A percentile compares a stretch with the other conserved stretches of the same genome.
phyloP scores from a whole-genome alignment of 2,329 filamentous ascomycete species.

The Beauveria rudraprayagi region DNA sequence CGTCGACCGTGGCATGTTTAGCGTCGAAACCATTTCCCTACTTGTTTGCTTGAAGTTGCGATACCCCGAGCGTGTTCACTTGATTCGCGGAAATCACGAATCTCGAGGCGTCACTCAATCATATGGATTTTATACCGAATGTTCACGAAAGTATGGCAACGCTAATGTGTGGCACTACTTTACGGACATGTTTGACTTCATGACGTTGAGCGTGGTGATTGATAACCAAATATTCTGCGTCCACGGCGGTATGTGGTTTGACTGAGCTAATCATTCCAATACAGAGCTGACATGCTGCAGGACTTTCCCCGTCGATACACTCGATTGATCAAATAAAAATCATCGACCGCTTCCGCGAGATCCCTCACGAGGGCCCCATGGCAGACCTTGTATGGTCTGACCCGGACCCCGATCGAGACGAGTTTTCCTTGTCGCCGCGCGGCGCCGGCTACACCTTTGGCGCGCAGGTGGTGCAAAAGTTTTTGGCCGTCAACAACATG shows the following conservation, averaged over 20 bases:
- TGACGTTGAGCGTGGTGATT: constrained; percentile 92
- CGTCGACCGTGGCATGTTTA: constrained; percentile 98
- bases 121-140: constrained; percentile 99
- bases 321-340: constrained; percentile 99
- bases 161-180: constrained; percentile 99
- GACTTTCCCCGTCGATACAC: constrained; percentile 83
- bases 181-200: constrained; percentile 97
- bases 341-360: constrained; percentile 96
- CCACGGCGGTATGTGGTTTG: constrained; percentile 59
- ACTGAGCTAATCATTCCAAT: not conserved
- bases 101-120: constrained; percentile 98
- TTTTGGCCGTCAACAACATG: constrained; percentile 95
- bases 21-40: constrained; percentile 93
- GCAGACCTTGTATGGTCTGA: constrained; percentile 99
- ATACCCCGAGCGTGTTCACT: constrained; percentile 95
- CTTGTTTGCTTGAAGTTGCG: constrained; percentile 96
- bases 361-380: constrained; percentile 98
- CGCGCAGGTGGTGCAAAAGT: constrained; percentile 96
- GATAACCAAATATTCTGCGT: constrained; percentile 99
- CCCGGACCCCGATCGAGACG: constrained; percentile 92
- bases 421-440: constrained; percentile 88
- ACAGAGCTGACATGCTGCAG: constrained; percentile 28
- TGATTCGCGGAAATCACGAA: constrained; percentile 97
- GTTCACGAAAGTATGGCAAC: constrained; percentile 96
- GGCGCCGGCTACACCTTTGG: constrained; percentile 97